Evolutionary conservation across 495 filamentous ascomycete genomes (phyloP).

Genomic region (Podospora australis): DNA sequence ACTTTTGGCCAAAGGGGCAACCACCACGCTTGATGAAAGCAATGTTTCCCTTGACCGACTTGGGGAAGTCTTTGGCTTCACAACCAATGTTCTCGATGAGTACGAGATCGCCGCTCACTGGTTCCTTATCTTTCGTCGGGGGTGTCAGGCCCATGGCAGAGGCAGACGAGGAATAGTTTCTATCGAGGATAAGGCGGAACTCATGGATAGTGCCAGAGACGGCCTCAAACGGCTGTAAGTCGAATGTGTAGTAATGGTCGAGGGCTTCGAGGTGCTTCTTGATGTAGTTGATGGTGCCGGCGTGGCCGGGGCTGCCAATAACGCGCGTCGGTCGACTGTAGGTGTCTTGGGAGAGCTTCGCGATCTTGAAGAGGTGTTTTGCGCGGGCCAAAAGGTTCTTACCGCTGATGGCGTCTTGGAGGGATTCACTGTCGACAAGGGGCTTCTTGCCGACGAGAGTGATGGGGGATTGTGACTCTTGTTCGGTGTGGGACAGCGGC

Average conservation of each 20-base stretch:
- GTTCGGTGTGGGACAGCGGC: background rate
- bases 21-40: slow-evolving; percentile 52
- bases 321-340: slow-evolving; percentile 59
- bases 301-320: slow-evolving; percentile 56
- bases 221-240: slow-evolving; percentile 53
- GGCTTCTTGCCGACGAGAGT: slow-evolving; percentile 16
- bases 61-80: slow-evolving; percentile 40
- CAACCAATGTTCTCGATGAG: slow-evolving; percentile 44
- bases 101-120: slow-evolving; percentile 41
- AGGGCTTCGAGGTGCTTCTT: slow-evolving; percentile 42
- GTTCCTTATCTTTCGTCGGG: slow-evolving; percentile 49
- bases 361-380: slow-evolving; percentile 50
- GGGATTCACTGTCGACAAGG: slow-evolving; percentile 43
- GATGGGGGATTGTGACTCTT: background rate
- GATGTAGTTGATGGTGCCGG: slow-evolving; percentile 55
- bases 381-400: slow-evolving; percentile 48
- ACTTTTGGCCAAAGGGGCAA: slow-evolving; percentile 57
- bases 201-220: slow-evolving; percentile 53
- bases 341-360: slow-evolving; percentile 45
- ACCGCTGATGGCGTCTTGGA: slow-evolving; percentile 48
- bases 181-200: slow-evolving; percentile 49
- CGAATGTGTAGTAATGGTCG: slow-evolving; percentile 52
- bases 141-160: slow-evolving; percentile 54
- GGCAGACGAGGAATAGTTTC: slow-evolving; percentile 45
- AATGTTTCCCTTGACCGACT: slow-evolving; percentile 40